Base-by-base conservation (phyloP, 768 basidiomycete species). In the Amanita fuliginea region DNA sequence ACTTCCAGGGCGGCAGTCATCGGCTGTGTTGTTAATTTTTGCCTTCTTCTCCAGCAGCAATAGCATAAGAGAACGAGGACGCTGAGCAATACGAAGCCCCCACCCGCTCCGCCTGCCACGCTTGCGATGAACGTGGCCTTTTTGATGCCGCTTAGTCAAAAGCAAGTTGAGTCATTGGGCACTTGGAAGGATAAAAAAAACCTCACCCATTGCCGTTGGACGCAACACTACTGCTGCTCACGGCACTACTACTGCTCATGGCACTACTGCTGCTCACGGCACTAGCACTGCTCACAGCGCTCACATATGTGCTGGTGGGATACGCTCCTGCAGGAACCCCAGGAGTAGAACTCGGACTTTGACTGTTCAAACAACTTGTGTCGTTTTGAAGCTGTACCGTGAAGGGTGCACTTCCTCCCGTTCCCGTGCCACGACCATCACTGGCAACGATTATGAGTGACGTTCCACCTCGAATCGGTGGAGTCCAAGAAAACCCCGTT, bases 281-380 rank as follows among this genome's bases (percentile, higher is more conserved):
- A 26, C 24, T 26, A 6, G 5, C n/a, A n/a, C n/a, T n/a, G n/a
- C n/a, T n/a, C n/a, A n/a, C n/a, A n/a, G n/a, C n/a, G 8, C 28
- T 26, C n/a, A 6, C 24, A n/a, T n/a, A n/a, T 24, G 22, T 28
- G 9, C 28, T 28, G 8, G 3, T 26, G 3, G 26, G 6, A 26
- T 26, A 84, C 33, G 68, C 67, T 0, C 84, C 86, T 33, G 87
- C 87, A 6, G 87, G 84, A 47, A 67, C 68, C 1, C 84, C 86
- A 7, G 83, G 74, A 2, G 87, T 91, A 3, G 87, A 87, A 44
- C 82, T 86, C 0, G 87, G 87, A 44, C 85, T 87, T 9, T 54
- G 62, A 37, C 63, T 59, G 37, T 68, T 75, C 46, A 89, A 60
- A 58, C 87, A 91, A 1, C 67, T 72, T 34, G 58, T 64, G 52